Conservation (phyloP, 768 basidiomycete genomes). For the Suillus bovinus region DNA sequence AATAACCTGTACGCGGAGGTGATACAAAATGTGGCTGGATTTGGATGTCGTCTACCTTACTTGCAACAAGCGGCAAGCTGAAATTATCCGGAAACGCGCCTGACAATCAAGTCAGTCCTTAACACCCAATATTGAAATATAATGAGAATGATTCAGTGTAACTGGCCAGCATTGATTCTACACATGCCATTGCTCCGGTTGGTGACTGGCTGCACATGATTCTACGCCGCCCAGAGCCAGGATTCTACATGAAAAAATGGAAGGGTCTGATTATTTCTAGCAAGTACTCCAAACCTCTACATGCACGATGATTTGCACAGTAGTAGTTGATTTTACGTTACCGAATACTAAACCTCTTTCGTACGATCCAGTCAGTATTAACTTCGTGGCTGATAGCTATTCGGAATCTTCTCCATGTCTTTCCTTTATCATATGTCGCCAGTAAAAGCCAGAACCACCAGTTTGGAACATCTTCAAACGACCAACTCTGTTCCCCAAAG, state of each 20-base stretch:
- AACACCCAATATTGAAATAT: no score
- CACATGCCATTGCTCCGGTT: no score
- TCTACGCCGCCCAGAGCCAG: no score
- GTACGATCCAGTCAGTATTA: not conserved
- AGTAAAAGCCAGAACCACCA: slow-evolving; percentile 5
- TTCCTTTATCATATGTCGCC: not conserved
- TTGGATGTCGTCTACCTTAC: no score
- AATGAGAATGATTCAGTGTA: no score
- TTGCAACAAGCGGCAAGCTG: no score
- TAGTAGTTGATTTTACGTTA: not conserved
- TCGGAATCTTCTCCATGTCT: not conserved
- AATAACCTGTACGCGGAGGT: not conserved
- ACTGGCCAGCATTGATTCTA: no score
- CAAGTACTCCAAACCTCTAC: not conserved
- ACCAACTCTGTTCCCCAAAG: not conserved
- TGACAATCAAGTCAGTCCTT: no score
- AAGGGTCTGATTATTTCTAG: not conserved
- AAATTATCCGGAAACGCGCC: no score
- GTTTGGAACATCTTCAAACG: not conserved
- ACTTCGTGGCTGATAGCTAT: slow-evolving; percentile 2
- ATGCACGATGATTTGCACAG: not conserved
- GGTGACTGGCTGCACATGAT: no score
- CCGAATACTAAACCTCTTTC: slow-evolving; percentile 1
- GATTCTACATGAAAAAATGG: no score
- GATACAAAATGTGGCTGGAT: not conserved